Evolutionary conservation across 306 rosid genomes (phyloP), one percentile per base, ranked within the genome.

Genomic region (Citrullus mucosospermus): DNA sequence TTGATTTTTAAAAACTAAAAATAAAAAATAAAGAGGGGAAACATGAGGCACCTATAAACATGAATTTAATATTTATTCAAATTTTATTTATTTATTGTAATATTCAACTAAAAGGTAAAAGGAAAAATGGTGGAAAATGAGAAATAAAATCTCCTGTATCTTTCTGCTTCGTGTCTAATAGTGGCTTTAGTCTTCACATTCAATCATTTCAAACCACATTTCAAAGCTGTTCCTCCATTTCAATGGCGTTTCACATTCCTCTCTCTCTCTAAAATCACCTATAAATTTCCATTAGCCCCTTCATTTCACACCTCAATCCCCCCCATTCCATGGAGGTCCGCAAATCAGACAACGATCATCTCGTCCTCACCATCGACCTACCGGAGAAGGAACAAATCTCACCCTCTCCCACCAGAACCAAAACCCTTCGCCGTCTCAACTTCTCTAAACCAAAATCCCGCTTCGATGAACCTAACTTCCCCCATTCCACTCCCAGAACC

Each of bases 361-460:
- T 86, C 10, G 80, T 83, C 38, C 76, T 86, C 56, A 79, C 80
- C 54, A 79, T 86, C 55, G 87, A 84, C 48, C 77, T 56, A 38
- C 83, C 54, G 44, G 54, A 83, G 22, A 78, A 78, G 63, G 60
- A 75, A 1, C 67, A 44, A 77, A 43, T 20, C 28, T 15, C 38
- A n/a, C 50, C 6, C 20, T 44, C 63, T 20, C 75, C 41, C 32
- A 3, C 84, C 58, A 84, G 73, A 65, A 55, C 80, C 78, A 82
- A 80, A 56, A 78, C 81, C 14, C 78, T 87, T 15, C 80, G 67
- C 54, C 81, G 90, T 55, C 83, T 87, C 44, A 80, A 55, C 72
- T 80, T 82, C 57, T 87, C 90, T 22, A 87, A 82, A 72, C 88
- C 90, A 14, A 83, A 61, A 50, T 87, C 90, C 3, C 88, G 90